These are phyloP conservation scores for Blastobotrys terrestris DNA, from an alignment of 805 yeast genomes.

Conservation along the genomic window DNA sequence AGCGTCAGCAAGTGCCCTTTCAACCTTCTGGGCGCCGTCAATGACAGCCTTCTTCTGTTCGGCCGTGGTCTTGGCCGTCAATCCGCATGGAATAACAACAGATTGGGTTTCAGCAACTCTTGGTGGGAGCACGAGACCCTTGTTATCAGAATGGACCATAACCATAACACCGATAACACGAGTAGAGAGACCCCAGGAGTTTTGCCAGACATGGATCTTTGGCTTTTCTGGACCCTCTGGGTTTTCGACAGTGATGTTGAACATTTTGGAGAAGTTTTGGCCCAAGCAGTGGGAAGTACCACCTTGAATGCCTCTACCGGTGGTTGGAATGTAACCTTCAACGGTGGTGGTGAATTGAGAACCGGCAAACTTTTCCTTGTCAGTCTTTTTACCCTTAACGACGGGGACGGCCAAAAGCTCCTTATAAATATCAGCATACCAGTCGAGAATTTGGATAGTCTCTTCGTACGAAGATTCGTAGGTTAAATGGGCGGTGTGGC, in stretches of 20 bases:
- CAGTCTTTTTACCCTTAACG: constrained; percentile 90
- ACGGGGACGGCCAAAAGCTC: constrained; percentile 97
- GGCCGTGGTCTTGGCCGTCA: constrained; percentile 76
- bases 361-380: constrained; percentile 98
- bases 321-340: constrained; percentile 95
- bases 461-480: constrained; percentile 74
- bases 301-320: constrained; percentile 99
- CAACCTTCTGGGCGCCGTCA: constrained; percentile 65
- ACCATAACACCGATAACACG: constrained; percentile 99
- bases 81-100: constrained; percentile 91
- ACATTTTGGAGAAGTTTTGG: constrained; percentile 98
- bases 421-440: constrained; percentile 77
- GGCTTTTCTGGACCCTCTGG: constrained; percentile 87
- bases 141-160: constrained; percentile 97
- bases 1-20: constrained; percentile 48
- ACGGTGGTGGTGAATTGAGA: constrained; percentile 92
- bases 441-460: constrained; percentile 79
- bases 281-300: constrained; percentile 98
- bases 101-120: constrained; percentile 90
- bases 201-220: constrained; percentile 85
- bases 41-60: constrained; percentile 67
- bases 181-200: constrained; percentile 99
- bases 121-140: constrained; percentile 97
- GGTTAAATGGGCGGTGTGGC: constrained; percentile 95
- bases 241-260: constrained; percentile 89